These are phyloP conservation scores for Haplosporangium gracile DNA, from an alignment of 192 early-diverging fungal species.

Conservation along the genomic window DNA sequence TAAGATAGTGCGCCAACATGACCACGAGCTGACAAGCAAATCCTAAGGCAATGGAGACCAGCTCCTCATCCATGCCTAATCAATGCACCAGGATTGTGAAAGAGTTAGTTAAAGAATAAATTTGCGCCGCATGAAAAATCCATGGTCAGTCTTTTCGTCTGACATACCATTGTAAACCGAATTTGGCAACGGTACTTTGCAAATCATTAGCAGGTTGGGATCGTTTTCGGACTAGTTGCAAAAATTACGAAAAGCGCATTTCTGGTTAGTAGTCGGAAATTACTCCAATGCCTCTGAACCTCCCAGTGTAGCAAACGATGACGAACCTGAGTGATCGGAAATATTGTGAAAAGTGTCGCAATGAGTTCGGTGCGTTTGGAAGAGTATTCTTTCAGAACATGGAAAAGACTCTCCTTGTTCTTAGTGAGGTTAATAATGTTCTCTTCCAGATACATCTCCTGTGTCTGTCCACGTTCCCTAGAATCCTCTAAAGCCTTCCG, in stretches of 20 bases:
- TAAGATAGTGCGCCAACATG: constrained; percentile 80
- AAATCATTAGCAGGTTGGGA: constrained; percentile 60
- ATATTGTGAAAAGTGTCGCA: constrained; percentile 70
- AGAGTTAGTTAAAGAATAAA: neutral
- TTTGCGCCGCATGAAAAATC: neutral
- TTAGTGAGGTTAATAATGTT: constrained; percentile 55
- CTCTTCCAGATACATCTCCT: constrained; percentile 63
- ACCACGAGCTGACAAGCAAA: constrained; percentile 75
- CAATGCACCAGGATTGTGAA: neutral
- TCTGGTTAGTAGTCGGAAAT: neutral
- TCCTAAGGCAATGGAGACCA: constrained; percentile 77
- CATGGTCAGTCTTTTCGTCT: neutral
- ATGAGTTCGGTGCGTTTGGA: constrained; percentile 64
- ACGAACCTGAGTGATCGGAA: constrained; percentile 68
- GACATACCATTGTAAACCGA: constrained; percentile 62
- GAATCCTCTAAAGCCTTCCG: constrained; percentile 55
- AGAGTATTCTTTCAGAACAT: constrained; percentile 49
- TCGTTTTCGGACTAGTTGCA: constrained; percentile 56
- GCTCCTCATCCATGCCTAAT: constrained; percentile 68
- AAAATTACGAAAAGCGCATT: too few relatives aligned
- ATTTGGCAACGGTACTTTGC: constrained; percentile 68
- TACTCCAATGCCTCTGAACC: neutral
- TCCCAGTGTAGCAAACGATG: neutral
- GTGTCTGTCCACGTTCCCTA: constrained; percentile 45
- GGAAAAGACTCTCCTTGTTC: constrained; percentile 59